phyloP scores from a whole-genome alignment of 768 basidiomycete genomes.

The Serendipita sp. region DNA sequence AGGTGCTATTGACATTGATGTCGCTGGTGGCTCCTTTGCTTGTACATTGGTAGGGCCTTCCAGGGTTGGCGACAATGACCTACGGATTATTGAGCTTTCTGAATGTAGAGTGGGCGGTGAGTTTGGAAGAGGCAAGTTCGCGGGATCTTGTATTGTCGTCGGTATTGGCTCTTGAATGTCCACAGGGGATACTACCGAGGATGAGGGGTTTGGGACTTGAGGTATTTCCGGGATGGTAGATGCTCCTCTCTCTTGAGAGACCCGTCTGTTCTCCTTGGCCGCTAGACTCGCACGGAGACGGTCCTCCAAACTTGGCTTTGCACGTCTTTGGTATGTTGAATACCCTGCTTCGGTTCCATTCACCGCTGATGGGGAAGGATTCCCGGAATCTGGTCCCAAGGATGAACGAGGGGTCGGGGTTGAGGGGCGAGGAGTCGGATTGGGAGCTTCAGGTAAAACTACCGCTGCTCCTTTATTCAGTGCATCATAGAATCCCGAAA shows the following conservation, averaged over 20 bases:
- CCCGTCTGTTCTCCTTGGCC: constrained; percentile 36
- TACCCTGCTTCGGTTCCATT: neutral
- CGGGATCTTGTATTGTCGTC: neutral
- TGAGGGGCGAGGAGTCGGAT: neutral
- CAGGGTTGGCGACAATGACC: neutral
- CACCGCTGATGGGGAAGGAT: neutral
- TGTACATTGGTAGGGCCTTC: too few relatives aligned
- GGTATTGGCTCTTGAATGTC: neutral
- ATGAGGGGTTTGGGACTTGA: too few relatives aligned
- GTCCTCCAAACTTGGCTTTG: constrained; percentile 57
- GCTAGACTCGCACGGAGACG: constrained; percentile 53
- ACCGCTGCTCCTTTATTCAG: neutral
- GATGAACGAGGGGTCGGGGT: neutral
- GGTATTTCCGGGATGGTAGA: constrained; percentile 14
- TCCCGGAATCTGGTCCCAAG: neutral
- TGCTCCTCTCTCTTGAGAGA: constrained; percentile 27
- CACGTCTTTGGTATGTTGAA: neutral
- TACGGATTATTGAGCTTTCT: neutral
- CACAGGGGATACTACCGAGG: too few relatives aligned
- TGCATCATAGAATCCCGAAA: neutral
- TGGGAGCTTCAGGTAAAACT: neutral
- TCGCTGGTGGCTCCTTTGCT: neutral
- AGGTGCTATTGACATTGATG: neutral
- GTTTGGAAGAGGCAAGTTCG: neutral
- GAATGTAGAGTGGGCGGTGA: constrained; percentile 3